phyloP scores from a whole-genome alignment of 345 rosid species.

The Geranium brycei region DNA sequence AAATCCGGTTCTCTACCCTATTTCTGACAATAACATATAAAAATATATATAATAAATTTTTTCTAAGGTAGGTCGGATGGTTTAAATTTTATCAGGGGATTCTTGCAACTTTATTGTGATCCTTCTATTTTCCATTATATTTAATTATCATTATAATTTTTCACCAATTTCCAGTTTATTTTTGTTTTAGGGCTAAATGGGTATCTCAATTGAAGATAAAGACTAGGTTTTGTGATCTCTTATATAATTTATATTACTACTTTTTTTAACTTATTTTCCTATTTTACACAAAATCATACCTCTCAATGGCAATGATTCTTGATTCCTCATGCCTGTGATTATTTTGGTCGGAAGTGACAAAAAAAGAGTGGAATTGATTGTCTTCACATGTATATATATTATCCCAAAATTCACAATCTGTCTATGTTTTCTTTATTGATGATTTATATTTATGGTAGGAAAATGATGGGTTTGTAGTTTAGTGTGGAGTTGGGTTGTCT shows the following conservation, averaged over 20 bases:
- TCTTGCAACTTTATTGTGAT: too few species aligned
- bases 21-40: too few species aligned
- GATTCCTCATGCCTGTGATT: background rate
- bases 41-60: too few species aligned
- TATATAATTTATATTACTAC: too few species aligned
- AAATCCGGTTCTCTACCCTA: too few species aligned
- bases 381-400: background rate
- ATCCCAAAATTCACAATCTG: background rate
- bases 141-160: too few species aligned
- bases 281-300: background rate
- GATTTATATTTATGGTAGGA: background rate
- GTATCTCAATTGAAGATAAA: background rate
- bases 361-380: background rate
- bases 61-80: too few species aligned
- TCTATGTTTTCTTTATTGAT: background rate
- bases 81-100: too few species aligned
- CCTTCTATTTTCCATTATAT: too few species aligned
- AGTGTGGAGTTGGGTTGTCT: too few species aligned
- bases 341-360: background rate
- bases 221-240: background rate
- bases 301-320: background rate
- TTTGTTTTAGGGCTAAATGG: background rate
- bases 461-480: too few species aligned
- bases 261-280: background rate
- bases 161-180: too few species aligned